Evolutionary conservation across 192 early-diverging fungal species (phyloP), one percentile per base, ranked within the genome.

Genomic region (Mortierella claussenii): DNA sequence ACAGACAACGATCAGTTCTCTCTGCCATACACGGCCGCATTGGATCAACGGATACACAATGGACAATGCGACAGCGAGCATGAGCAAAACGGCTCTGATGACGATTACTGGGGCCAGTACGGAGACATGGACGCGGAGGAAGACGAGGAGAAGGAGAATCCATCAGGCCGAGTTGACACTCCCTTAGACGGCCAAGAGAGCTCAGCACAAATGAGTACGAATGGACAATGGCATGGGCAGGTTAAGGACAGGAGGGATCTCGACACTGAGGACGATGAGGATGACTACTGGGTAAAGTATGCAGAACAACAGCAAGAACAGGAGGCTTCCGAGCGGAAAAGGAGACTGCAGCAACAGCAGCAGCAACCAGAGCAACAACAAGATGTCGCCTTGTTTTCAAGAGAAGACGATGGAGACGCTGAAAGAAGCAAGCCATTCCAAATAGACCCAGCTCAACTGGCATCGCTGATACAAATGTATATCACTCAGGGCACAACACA

Each of bases 41-140:
- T n/a, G 46, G 21, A 23, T 48, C 21, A 21, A 27, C 3, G 7
- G 4, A 23, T 40, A 24, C 2, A 26, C 54, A 5, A 34, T 18
- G 4, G 44, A 36, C 0, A 26, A 42, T 17, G 55, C 30, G 44
- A 76, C 0, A 33, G 59, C 23, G 27, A 47, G 5, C 42, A 27
- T 7, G 60, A 28, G 4, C 49, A 47, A 3, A 37, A 55, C 15
- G 63, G 66, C 44, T 56, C 60, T 43, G 71, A 75, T 21, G 62
- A 66, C 24, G 63, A 75, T 18, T 75, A 75, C 26, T 75, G 71
- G 71, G 71, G 71, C 23, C 71, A 75, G 13, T 75, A 75, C 21
- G 55, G 59, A 7, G 66, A 69, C 33, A 26, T 26, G 10, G 62
- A 61, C 7, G 53, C 55, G 0, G 53, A 75, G n/a, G 62, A 61